Conservation (phyloP, 2,329 filamentous ascomycete species). For the Fusarium sp. region DNA sequence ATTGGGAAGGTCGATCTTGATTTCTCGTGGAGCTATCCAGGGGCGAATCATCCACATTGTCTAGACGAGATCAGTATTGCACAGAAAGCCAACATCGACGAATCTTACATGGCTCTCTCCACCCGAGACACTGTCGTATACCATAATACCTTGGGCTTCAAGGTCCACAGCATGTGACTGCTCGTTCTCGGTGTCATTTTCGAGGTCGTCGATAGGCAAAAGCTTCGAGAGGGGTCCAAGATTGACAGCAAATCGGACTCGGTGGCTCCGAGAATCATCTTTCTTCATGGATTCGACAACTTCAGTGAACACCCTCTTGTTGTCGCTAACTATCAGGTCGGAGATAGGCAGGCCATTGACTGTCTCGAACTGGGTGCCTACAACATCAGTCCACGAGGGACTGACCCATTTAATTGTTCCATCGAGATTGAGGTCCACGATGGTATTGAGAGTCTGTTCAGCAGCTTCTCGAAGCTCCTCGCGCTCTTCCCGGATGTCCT, state of each 20-base stretch:
- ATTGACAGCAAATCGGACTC: constrained; percentile 81
- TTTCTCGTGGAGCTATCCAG: constrained; percentile 86
- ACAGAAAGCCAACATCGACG: neutral
- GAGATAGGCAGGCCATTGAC: constrained; percentile 82
- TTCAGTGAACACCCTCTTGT: constrained; percentile 82
- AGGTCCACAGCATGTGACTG: constrained; percentile 71
- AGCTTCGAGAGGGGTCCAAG: constrained; percentile 77
- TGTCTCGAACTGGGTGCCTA: constrained; percentile 78
- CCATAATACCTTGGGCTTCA: constrained; percentile 98
- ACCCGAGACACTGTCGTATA: constrained; percentile 88
- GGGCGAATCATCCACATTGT: constrained; percentile 99
- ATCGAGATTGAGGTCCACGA: constrained; percentile 91
- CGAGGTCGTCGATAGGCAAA: constrained; percentile 55
- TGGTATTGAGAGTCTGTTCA: constrained; percentile 95
- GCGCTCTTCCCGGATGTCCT: constrained; percentile 91
- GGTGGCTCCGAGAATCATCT: constrained; percentile 92
- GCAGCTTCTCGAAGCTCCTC: constrained; percentile 95
- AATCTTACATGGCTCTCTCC: constrained; percentile 87
- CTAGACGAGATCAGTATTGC: constrained; percentile 58
- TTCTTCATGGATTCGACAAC: constrained; percentile 89
- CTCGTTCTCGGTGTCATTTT: constrained; percentile 52
- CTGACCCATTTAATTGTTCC: constrained; percentile 95
- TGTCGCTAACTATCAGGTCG: constrained; percentile 80
- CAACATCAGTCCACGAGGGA: constrained; percentile 92
- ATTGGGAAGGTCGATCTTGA: constrained; percentile 92